Conservation (phyloP, 2,329 filamentous ascomycete genomes). For the Boeremia exigua region DNA sequence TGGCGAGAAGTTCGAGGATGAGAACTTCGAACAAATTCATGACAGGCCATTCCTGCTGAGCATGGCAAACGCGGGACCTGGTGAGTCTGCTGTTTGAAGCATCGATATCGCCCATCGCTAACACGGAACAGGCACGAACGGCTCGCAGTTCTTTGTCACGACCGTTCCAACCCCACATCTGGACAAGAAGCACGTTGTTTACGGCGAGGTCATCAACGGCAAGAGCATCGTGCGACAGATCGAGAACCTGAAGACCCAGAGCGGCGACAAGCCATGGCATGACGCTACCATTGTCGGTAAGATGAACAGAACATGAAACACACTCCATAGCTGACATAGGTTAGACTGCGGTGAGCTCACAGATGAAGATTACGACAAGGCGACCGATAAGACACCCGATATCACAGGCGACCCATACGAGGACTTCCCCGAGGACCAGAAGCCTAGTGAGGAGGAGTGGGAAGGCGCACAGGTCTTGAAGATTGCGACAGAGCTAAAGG, state of each 20-base stretch:
- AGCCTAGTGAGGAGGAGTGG: constrained; percentile 61
- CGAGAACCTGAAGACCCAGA: constrained; percentile 78
- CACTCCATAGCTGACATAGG: not conserved
- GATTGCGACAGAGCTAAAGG: constrained; percentile 86
- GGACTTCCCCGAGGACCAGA: constrained; percentile 90
- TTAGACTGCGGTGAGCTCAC: constrained; percentile 84
- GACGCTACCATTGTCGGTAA: constrained; percentile 69
- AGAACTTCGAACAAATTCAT: constrained; percentile 93
- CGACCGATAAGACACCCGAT: constrained; percentile 74
- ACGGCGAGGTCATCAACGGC: constrained; percentile 90
- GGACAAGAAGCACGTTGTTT: constrained; percentile 96
- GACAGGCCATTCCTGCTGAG: constrained; percentile 91
- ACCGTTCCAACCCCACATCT: constrained; percentile 94
- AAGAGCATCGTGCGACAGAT: constrained; percentile 90
- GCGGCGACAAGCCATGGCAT: constrained; percentile 76
- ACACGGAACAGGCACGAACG: constrained; percentile 76
- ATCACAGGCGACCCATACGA: constrained; percentile 89
- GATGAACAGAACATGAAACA: not conserved
- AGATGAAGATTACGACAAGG: constrained; percentile 70
- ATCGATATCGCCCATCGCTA: not conserved
- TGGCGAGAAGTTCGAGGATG: constrained; percentile 94
- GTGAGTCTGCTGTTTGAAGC: constrained; percentile 55
- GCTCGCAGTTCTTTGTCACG: constrained; percentile 97
- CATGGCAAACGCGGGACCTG: constrained; percentile 97
- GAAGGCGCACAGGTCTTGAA: constrained; percentile 72